Base-by-base conservation (phyloP, 2,329 filamentous ascomycete genomes). In the Pleomassaria siparia region DNA sequence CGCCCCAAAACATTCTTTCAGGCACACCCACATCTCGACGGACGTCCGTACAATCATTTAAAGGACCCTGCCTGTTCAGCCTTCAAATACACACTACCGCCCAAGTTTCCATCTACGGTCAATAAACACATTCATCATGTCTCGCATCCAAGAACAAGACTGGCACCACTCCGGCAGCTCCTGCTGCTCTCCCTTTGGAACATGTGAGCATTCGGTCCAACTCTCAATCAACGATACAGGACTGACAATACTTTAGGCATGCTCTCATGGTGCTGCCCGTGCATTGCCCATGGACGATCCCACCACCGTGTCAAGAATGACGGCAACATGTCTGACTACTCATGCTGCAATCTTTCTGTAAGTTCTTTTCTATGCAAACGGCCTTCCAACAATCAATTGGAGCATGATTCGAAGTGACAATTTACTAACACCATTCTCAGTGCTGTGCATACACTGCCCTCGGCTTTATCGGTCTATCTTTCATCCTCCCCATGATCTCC, bases 231-330 rank as follows among this genome's bases (percentile, higher is more conserved):
- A n/a, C 20, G 6, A 28, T 36, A 25, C 49, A n/a, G n/a, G n/a
- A n/a, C 59, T 43, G 28, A 43, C 29, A 10, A 56, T 20, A 44
- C 12, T 9, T 6, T 11, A 69, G 65, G 66, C 52, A 57, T 62
- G 37, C 52, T 70, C 9, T 57, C 62, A 21, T 69, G 62, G 56
- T 70, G 58, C 54, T 63, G 62, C 35, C 66, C 65, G 15, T 70
- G 66, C 52, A 58, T 70, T 15, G 26, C 58, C 2, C 63, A 67
- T 49, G 66, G 66, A 8, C 58, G 60, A 12, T 60, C 60, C 3
- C 60, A 62, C 36, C 59, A 70, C 36, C 60, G 66, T n/a, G 40
- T 60, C 30, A 61, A 62, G 39, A 54, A 62, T 35, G 49, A 64
- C 20, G 57, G 58, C 37, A 54, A 63, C 47, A 59, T 70, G 57